Conservation (phyloP, 768 basidiomycete genomes). For the Porphyrellus cyaneotinctus region DNA sequence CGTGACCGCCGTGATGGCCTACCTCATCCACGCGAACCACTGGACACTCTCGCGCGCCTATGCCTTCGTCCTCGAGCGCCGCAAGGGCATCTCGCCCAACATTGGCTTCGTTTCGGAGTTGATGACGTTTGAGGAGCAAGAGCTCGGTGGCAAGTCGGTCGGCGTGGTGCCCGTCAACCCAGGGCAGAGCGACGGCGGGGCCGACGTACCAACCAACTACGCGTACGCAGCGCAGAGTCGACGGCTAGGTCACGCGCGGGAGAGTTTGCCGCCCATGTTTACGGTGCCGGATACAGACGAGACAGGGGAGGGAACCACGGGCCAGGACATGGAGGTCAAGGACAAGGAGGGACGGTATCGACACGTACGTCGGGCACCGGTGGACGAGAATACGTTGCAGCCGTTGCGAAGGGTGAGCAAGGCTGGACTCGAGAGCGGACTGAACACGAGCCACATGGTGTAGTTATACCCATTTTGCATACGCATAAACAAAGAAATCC, state of each 20-base stretch:
- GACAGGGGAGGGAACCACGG: conserved; percentile 39
- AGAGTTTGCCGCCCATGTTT: conserved; percentile 50
- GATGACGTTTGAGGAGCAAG: conserved; percentile 95
- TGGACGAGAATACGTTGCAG: conserved; percentile 83
- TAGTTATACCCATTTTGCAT: conserved; percentile 20
- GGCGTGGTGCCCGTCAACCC: conserved; percentile 18
- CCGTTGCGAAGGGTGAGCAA: conserved; percentile 89
- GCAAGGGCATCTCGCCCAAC: conserved; percentile 94
- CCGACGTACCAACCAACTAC: conserved; percentile 35
- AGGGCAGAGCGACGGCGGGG: conserved; percentile 16
- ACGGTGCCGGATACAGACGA: conserved; percentile 28
- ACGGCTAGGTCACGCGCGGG: conserved; percentile 63
- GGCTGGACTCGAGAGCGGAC: conserved; percentile 82
- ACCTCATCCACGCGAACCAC: conserved; percentile 95
- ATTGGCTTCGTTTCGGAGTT: conserved; percentile 97
- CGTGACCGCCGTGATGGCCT: conserved; percentile 95
- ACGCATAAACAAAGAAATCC: too few species aligned
- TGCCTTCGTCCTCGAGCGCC: conserved; percentile 84
- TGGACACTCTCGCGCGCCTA: conserved; percentile 94
- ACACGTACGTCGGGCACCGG: conserved; percentile 83
- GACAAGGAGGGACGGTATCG: conserved; percentile 82
- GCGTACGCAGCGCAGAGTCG: conserved; percentile 45
- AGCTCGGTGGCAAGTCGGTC: conserved; percentile 55
- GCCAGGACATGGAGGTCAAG: conserved; percentile 87
- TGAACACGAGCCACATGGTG: background rate